Base-by-base conservation (phyloP, 1,139 yeast genomes). In the Yamadazyma sp. region DNA sequence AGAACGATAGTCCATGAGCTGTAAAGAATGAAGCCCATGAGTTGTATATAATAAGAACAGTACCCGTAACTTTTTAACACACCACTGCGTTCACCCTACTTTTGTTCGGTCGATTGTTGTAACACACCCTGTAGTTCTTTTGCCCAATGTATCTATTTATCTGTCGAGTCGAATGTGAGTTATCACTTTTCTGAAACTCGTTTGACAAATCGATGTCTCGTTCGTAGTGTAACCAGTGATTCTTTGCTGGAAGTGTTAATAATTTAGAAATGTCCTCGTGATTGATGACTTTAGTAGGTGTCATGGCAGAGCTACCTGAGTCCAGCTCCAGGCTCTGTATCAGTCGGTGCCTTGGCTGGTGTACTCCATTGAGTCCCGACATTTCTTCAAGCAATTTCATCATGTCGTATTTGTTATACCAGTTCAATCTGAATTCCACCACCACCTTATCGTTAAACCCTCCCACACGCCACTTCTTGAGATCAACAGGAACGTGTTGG, bases 141-240 rank as follows among this genome's bases (percentile, higher is more conserved):
- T 30, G 23, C n/a, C 17, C 29, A 14, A 29, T 29, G 28, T 54
- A 42, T 12, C 46, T 47, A 38, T 64, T 62, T 35, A 61, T 54
- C 22, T 62, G 64, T 36, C 54, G 52, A 3, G 58, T 51, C 18
- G 56, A 50, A 34, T 59, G 63, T 29, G 47, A 39, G 18, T 51
- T 49, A 21, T 48, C 49, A 13, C 59, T 51, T 25, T 52, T 56
- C 29, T 64, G 68, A 35, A 47, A 49, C 24, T 40, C 43, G 33
- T 45, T 46, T 2, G 63, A 49, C 21, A 66, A 52, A 29, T 59
- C 57, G 29, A 52, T 54, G 42, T 67, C 73, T 33, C 51, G 52
- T 27, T 67, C 73, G 44, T 62, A 66, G 61, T 67, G 59, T 6
- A 69, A 53, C 75, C 75, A 69, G 30, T 41, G 51, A 3, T 35